These are phyloP conservation scores for Petrea volubilis DNA, from an alignment of 257 asterid genomes.

Conservation along the genomic window DNA sequence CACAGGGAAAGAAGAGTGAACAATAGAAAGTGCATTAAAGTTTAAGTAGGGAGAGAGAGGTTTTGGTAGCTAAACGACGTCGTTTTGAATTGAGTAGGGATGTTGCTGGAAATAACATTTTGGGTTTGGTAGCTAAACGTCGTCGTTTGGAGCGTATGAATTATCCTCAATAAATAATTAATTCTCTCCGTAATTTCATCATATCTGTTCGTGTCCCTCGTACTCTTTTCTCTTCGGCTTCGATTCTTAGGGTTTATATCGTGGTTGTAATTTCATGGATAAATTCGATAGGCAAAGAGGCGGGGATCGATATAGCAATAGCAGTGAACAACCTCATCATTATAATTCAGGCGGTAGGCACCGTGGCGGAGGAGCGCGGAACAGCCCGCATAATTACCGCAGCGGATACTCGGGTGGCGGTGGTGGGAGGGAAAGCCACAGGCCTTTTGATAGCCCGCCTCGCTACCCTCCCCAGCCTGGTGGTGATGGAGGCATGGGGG, in stretches of 20 bases:
- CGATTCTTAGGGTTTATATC: slow-evolving; percentile 30
- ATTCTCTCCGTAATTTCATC: background rate
- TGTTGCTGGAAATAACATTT: too few species aligned
- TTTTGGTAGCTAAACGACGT: background rate
- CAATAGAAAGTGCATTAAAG: too few species aligned
- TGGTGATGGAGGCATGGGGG: slow-evolving; percentile 38
- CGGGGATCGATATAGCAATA: slow-evolving; percentile 39
- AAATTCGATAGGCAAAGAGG: slow-evolving; percentile 50
- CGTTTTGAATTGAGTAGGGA: background rate
- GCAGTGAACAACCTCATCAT: slow-evolving; percentile 33
- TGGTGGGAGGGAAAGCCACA: slow-evolving; percentile 48
- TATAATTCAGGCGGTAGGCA: slow-evolving; percentile 33
- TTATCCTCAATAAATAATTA: background rate
- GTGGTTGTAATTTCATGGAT: slow-evolving; percentile 40
- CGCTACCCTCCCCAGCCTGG: slow-evolving; percentile 39
- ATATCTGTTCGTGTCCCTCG: background rate
- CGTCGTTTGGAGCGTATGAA: background rate
- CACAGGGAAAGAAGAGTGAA: too few species aligned
- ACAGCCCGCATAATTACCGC: slow-evolving; percentile 34
- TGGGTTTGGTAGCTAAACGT: too few species aligned
- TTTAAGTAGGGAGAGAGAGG: background rate
- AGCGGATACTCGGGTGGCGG: too few species aligned
- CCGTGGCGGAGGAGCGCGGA: slow-evolving; percentile 39
- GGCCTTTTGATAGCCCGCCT: slow-evolving; percentile 54
- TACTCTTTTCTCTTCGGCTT: background rate